Base-by-base conservation (phyloP, 371 early-diverging fungal genomes). In the Dinochytrium kinnereticum region DNA sequence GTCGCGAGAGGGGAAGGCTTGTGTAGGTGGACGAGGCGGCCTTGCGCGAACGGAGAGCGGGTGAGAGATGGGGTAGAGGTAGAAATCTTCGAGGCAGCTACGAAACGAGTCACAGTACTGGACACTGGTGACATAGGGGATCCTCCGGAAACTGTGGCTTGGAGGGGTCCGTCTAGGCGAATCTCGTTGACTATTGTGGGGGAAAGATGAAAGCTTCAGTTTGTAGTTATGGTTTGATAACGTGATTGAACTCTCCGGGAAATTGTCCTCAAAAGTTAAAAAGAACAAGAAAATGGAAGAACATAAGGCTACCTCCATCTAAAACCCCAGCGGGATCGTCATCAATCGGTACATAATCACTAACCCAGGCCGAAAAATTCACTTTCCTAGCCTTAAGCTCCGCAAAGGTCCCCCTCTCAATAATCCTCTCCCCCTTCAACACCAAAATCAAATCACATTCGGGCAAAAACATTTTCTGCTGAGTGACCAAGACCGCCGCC, bases 401-500 rank as follows among this genome's bases (percentile, higher is more conserved):
- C 24, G 71, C 75, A 70, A 86, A 93, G 0, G 90, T 87, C 2
- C 95, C 95, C 34, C 88, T 84, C 67, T 88, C 91, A 40, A 87
- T 82, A 36, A 92, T 76, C 59, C 78, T 80, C 7, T 94, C 95
- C 37, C 84, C 81, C 76, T 90, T 90, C 78, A 92, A 78, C 30
- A 89, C 89, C 28, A 92, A 76, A 37, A 92, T 83, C 19, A 77
- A 76, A 68, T 92, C 90, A 66, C 89, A 90, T 26, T 88, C 82
- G 1, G 84, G 80, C 37, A 92, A 77, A 74, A 87, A 89, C 75
- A 81, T 81, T 71, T 83, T 83, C 71, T 91, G 90, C 76, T 90
- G 87, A 31, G 91, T 91, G 19, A 90, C 87, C 71, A 89, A 81
- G 5, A 91, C 75, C n/a, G 91, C 80, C 2, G 87, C 86, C 78